phyloP scores from a whole-genome alignment of 108 stramenopile species.

The Nitzschia sp. region DNA sequence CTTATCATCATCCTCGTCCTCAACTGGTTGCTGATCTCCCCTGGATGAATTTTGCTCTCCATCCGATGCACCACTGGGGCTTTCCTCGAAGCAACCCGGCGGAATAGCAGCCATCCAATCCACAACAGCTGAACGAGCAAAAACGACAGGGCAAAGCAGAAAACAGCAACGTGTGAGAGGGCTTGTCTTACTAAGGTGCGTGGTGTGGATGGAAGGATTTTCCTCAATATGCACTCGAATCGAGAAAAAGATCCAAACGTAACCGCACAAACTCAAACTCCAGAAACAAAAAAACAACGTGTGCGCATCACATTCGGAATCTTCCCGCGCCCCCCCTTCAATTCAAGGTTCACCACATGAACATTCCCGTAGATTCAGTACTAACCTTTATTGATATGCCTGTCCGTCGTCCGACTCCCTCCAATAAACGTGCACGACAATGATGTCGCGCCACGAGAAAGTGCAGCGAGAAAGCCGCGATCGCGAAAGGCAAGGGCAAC shows the following conservation, averaged over 20 bases:
- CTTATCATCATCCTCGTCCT: too few relatives aligned
- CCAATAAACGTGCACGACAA: constrained; percentile 12
- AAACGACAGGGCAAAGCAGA: not conserved
- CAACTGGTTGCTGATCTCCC: too few relatives aligned
- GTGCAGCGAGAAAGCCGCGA: constrained; percentile 4
- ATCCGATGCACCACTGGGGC: not conserved
- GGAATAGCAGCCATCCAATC: not conserved
- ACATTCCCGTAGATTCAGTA: constrained; percentile 21
- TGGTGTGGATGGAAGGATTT: too few relatives aligned
- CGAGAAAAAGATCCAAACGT: too few relatives aligned
- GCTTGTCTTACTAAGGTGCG: too few relatives aligned
- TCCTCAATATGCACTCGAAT: too few relatives aligned
- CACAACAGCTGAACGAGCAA: not conserved
- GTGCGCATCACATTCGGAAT: not conserved
- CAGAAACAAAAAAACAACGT: too few relatives aligned
- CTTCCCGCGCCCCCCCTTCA: not conserved
- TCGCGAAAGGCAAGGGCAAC: constrained; percentile 22
- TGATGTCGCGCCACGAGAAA: constrained; percentile 3
- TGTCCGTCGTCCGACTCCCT: constrained; percentile 13
- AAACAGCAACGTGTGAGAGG: not conserved
- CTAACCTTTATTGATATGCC: not conserved
- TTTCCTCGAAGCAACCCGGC: not conserved
- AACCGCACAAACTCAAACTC: too few relatives aligned
- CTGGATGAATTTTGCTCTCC: not conserved
- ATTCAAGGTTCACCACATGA: constrained; percentile 2